These are phyloP conservation scores for Eleusine coracana DNA, from an alignment of 176 grass and related monocot species.

Conservation along the genomic window DNA sequence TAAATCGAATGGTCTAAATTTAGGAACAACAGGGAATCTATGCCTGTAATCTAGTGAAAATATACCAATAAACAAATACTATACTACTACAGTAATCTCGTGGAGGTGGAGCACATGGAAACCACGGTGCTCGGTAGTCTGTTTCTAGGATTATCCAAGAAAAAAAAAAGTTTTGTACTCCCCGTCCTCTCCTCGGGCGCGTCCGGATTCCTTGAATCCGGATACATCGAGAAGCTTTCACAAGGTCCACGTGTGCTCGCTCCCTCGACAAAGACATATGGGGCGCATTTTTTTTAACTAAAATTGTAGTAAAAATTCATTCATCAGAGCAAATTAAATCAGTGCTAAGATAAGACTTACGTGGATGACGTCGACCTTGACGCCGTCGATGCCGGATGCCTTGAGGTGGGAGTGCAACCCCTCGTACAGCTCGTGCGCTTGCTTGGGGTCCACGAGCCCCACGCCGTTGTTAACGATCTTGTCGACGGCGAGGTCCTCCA, in stretches of 20 bases:
- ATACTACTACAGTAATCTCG: too few species aligned
- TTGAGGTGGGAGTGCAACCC: constrained; percentile 76
- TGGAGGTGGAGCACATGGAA: too few species aligned
- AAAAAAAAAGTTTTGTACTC: too few species aligned
- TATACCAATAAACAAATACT: neutral
- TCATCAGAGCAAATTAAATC: too few species aligned
- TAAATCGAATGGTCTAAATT: neutral
- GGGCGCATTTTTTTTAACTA: too few species aligned
- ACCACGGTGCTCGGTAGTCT: too few species aligned
- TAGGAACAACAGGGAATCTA: neutral
- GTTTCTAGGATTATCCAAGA: neutral
- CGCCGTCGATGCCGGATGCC: constrained; percentile 79
- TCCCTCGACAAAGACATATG: too few species aligned
- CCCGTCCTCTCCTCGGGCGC: too few species aligned
- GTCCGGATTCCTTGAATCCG: too few species aligned
- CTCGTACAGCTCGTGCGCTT: constrained; percentile 64
- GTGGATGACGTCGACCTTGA: constrained; percentile 96
- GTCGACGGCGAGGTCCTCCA: constrained; percentile 93
- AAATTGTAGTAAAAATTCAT: too few species aligned
- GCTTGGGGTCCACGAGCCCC: constrained; percentile 69
- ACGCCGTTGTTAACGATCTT: constrained; percentile 82
- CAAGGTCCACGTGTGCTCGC: too few species aligned
- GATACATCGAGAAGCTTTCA: too few species aligned
- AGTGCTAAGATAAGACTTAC: constrained; percentile 42
- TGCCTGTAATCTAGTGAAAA: neutral